Conservation (phyloP, 257 asterid species). For the Nicotiana tabacum region DNA sequence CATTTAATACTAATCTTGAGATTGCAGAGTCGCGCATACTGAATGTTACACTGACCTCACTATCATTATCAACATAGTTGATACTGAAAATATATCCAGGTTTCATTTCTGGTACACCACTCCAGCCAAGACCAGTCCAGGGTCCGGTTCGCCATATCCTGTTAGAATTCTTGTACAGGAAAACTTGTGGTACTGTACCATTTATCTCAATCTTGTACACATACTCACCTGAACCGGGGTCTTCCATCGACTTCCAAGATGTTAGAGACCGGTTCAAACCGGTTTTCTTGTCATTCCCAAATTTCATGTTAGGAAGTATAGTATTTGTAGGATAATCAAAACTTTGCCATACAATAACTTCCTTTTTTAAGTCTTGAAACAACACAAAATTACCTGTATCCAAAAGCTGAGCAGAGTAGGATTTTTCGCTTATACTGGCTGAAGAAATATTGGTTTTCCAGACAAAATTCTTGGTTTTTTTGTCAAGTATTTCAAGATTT, state of each 20-base stretch:
- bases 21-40: neutral
- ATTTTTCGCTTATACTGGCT: neutral
- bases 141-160: constrained; percentile 7
- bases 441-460: neutral
- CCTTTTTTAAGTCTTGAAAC: neutral
- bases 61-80: neutral
- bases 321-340: constrained; percentile 11
- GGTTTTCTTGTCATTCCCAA: neutral
- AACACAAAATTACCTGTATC: constrained; percentile 4
- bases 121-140: neutral
- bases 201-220: neutral
- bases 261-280: neutral
- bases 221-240: neutral
- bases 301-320: constrained; percentile 3
- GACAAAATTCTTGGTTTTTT: neutral
- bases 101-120: neutral
- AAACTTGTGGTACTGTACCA: neutral
- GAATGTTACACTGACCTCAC: neutral
- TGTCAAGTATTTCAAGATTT: neutral
- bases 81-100: neutral
- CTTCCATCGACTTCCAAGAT: neutral
- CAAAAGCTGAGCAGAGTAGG: neutral
- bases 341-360: constrained; percentile 6
- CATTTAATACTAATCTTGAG: constrained; percentile 4
- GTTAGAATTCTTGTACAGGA: neutral